Base-by-base conservation (phyloP, 495 filamentous ascomycete species). In the Tetracladium setigerum region DNA sequence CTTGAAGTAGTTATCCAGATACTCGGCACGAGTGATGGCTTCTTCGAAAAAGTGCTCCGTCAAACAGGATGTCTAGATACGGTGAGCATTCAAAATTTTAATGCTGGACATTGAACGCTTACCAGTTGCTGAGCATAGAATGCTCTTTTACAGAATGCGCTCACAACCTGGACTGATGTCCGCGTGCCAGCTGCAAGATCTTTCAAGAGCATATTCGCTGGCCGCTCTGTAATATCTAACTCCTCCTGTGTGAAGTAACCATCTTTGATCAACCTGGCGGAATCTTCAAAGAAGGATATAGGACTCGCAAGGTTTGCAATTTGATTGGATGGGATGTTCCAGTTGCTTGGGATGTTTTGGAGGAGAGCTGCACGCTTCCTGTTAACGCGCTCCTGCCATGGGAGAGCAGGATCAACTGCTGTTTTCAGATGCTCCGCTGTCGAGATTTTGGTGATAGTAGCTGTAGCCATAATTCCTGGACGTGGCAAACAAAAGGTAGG, bases 31-130 rank as follows among this genome's bases (percentile, higher is more conserved):
- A 18, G 64, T 59, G 7, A 84, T 54, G 5, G 83, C 83, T n/a
- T 66, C 57, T 24, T 76, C 69, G 51, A 85, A 84, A 40, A 83
- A 71, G 31, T 78, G 77, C 43, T 87, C 82, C 4, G 74, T 78
- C 5, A 84, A 61, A 52, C 81, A 84, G 53, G 80, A 76, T 14
- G 67, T 76, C 15, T 82, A 74, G 13, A 77, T n/a, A n/a, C 16
- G 38, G 12, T 24, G 7, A 32, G 3, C 17, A 34, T 38, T 8
- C 35, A 16, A 10, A 27, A 27, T 30, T 39, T 38, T 10, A 8
- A 7, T 33, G 31, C 30, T 5, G 33, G 38, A 7, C 4, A 46
- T 9, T 36, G 22, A 82, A 55, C 80, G n/a, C n/a, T 74, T n/a
- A 69, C 77, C 30, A 81, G 53, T 55, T 83, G 79, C 13, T 83